Base-by-base conservation (phyloP, 805 yeast genomes). In the Suhomyces emberorum region DNA sequence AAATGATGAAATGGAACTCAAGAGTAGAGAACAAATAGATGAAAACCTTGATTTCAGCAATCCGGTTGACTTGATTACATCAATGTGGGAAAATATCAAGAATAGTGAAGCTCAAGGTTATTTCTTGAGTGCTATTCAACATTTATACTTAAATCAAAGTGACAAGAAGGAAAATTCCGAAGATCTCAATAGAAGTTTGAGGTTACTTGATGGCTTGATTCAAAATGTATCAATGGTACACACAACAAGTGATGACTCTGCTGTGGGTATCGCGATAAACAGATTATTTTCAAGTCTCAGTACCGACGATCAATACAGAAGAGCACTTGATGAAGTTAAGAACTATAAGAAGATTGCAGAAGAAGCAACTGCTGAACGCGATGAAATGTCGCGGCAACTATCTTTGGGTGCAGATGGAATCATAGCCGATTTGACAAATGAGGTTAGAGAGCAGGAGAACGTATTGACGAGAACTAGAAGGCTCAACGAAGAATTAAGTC, bases 291-390 rank as follows among this genome's bases (percentile, higher is more conserved):
- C 87, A 28, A 73, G 84, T 18, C 69, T 89, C 52, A 80, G 81
- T 47, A 85, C 96, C 0, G 96, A 91, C 55, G 95, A 87, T 36
- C 81, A 82, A 61, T 95, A 95, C 9, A 70, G 79, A 35, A 72
- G 83, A 41, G 95, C 96, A 4, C 40, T 61, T 28, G 57, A 52
- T 15, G 57, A 51, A 31, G 46, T 43, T 20, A 49, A 47, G 22
- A 34, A 31, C 18, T 49, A 39, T 29, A 48, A 49, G 45, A 47
- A 47, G 38, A 37, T 52, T 21, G 60, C 61, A 3, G 58, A 49
- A 18, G 60, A 55, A 30, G 60, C 61, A 15, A 43, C 56, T 11
- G 52, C 59, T 3, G 55, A 54, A 29, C 59, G 79, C 39, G 78
- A 76, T 54, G 79, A 76, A 22, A 68, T 87, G 65, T 74, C 78